Conservation (phyloP, 2,329 filamentous ascomycete genomes). For the Metarhizium sp. region DNA sequence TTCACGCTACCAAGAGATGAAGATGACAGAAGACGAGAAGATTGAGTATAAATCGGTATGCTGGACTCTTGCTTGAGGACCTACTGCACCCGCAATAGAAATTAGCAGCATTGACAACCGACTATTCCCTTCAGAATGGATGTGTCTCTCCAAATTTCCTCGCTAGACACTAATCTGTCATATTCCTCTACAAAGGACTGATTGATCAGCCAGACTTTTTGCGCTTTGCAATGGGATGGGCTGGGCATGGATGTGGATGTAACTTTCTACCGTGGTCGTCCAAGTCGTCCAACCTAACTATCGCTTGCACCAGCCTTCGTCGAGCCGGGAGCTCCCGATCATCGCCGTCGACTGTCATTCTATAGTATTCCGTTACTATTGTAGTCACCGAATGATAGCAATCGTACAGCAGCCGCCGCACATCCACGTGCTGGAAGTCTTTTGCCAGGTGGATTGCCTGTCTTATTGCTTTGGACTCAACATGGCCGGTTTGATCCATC, state of each 20-base stretch:
- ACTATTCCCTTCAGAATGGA: not conserved
- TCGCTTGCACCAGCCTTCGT: slow-evolving; percentile 36
- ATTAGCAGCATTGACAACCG: not conserved
- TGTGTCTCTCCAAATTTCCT: not conserved
- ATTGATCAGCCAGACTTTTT: slow-evolving; percentile 18
- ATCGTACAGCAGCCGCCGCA: slow-evolving; percentile 45
- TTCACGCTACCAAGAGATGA: slow-evolving; percentile 74
- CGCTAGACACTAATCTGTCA: not conserved
- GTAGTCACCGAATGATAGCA: slow-evolving; percentile 45
- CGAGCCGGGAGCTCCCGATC: slow-evolving; percentile 43
- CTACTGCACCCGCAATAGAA: not conserved
- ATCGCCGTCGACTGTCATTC: slow-evolving; percentile 37
- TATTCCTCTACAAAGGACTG: not conserved
- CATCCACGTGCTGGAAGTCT: slow-evolving; percentile 18
- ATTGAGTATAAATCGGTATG: not conserved
- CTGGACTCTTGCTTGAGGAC: not conserved
- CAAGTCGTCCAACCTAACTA: slow-evolving; percentile 35
- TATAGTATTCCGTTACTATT: slow-evolving; percentile 47
- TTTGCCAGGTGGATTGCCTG: not conserved
- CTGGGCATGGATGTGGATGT: slow-evolving; percentile 27
- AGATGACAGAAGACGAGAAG: slow-evolving; percentile 29
- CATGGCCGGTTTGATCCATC: slow-evolving; percentile 7
- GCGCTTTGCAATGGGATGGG: slow-evolving; percentile 36
- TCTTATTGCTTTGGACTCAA: not conserved
- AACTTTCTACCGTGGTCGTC: slow-evolving; percentile 19